Conservation (phyloP, 371 early-diverging fungal species). For the Syncephalis plumigaleata region DNA sequence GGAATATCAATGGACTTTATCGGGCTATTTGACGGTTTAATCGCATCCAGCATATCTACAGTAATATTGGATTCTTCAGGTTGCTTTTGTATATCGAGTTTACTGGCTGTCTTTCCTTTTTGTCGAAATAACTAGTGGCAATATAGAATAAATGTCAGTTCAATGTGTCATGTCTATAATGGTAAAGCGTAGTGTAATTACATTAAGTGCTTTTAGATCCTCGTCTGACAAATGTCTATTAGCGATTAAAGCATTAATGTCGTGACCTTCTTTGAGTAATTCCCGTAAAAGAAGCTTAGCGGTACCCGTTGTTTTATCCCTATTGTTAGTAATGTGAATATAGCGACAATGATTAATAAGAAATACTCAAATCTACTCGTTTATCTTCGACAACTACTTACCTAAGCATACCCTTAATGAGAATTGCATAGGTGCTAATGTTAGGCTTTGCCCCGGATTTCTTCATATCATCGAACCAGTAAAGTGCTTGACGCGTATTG, state of each 20-base stretch:
- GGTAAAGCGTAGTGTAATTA: not conserved
- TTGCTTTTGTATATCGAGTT: no score
- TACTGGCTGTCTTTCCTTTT: not conserved
- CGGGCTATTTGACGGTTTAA: constrained; percentile 8
- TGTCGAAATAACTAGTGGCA: not conserved
- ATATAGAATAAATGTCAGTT: not conserved
- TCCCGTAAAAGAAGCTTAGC: constrained; percentile 43
- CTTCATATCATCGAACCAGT: constrained; percentile 56
- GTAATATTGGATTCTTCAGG: not conserved
- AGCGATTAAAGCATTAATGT: constrained; percentile 18
- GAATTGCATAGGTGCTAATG: constrained; percentile 51
- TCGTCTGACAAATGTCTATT: constrained; percentile 21
- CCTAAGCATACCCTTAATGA: constrained; percentile 50
- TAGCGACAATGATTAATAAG: no score
- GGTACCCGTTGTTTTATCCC: constrained; percentile 27
- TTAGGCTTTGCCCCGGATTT: constrained; percentile 32
- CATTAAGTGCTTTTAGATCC: constrained; percentile 18
- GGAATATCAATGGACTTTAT: no score
- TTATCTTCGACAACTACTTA: constrained; percentile 13
- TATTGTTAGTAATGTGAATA: constrained; percentile 6
- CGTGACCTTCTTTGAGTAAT: constrained; percentile 28
- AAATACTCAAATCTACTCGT: no score
- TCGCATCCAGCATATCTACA: constrained; percentile 1
- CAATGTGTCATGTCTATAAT: not conserved
- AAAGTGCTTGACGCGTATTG: constrained; percentile 34